Evolutionary conservation across 805 yeast genomes (phyloP), one percentile per base, ranked within the genome.

Genomic region (Cyberlindnera subsufficiens): DNA sequence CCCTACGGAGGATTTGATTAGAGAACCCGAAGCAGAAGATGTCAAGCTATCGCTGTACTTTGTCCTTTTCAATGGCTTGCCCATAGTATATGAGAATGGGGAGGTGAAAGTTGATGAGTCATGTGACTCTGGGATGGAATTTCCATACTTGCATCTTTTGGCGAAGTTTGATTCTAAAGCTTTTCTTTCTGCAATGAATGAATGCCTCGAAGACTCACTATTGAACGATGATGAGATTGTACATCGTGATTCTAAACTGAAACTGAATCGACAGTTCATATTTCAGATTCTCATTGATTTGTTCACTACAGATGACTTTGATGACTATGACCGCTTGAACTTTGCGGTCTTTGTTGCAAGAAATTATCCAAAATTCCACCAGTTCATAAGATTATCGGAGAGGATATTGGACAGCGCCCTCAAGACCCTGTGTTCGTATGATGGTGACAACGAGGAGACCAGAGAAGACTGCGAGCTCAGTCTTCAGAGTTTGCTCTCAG

Each of bases 301-400:
- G 3, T 72, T 75, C 51, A 68, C 69, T 3, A 67, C 63, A 5
- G 60, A 67, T 41, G 47, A 51, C 13, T 60, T 68, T 35, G 55
- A 62, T 6, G 44, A 50, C 0, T 44, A 44, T 6, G 68, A 65
- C 31, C 50, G 51, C 14, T 48, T 61, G 33, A 60, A 67, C 39
- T 59, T 86, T 39, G 72, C 86, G 3, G 75, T 87, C 3, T 93
- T 91, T 55, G 61, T 91, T 30, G 86, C 91, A 0, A 64, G 91
- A 44, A 90, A 86, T 56, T 78, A 82, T 47, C 83, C 96, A 2
- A 93, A 91, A 57, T 91, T 85, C 59, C 70, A 77, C 11, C 99
- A 91, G 61, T 90, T 86, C 48, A 71, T 91, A 10, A 70, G 87
- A 35, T 60, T 93, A 1, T 75, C 89, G 1, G 93, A 82, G 42